These are phyloP conservation scores for Incumbomyces lentus DNA, from an alignment of 2,329 filamentous ascomycete genomes.

Conservation along the genomic window DNA sequence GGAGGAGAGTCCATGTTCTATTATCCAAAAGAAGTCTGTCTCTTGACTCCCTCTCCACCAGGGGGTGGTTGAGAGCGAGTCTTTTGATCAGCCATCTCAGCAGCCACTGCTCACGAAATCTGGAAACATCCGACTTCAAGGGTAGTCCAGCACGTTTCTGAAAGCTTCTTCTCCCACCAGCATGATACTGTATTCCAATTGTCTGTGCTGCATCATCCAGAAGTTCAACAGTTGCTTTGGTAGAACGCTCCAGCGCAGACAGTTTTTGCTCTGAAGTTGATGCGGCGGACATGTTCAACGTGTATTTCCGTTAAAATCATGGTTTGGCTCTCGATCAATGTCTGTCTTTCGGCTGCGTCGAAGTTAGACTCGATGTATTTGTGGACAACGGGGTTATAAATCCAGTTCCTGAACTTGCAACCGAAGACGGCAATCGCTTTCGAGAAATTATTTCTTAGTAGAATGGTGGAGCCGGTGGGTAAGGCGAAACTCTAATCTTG, in stretches of 20 bases:
- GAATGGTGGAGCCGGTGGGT: not conserved
- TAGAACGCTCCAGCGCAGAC: slow-evolving; percentile 33
- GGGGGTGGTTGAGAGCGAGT: slow-evolving; percentile 23
- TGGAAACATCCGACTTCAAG: not conserved
- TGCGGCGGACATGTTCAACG: slow-evolving; percentile 8
- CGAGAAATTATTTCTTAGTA: not conserved
- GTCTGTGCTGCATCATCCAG: slow-evolving; percentile 35
- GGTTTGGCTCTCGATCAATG: not conserved
- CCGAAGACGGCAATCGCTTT: too few relatives aligned
- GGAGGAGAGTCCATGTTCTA: slow-evolving; percentile 16
- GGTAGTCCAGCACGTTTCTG: slow-evolving; percentile 12
- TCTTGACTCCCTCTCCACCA: not conserved
- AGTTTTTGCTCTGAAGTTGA: slow-evolving; percentile 15
- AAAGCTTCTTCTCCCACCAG: slow-evolving; percentile 23
- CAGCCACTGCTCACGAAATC: slow-evolving; percentile 53
- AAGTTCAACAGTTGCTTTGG: slow-evolving; percentile 28
- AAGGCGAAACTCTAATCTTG: not conserved
- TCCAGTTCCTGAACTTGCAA: too few relatives aligned
- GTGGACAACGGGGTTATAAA: too few relatives aligned
- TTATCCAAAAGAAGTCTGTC: not conserved
- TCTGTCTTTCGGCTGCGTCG: too few relatives aligned
- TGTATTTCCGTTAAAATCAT: not conserved
- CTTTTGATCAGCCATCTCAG: slow-evolving; percentile 57
- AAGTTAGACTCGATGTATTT: too few relatives aligned
- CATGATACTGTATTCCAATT: slow-evolving; percentile 30